Percentiles rank a stretch among this genome's conserved stretches.
These are phyloP conservation scores for Fusarium brachygibbosum DNA, from an alignment of 2,329 filamentous ascomycete species.

Conservation along the genomic window DNA sequence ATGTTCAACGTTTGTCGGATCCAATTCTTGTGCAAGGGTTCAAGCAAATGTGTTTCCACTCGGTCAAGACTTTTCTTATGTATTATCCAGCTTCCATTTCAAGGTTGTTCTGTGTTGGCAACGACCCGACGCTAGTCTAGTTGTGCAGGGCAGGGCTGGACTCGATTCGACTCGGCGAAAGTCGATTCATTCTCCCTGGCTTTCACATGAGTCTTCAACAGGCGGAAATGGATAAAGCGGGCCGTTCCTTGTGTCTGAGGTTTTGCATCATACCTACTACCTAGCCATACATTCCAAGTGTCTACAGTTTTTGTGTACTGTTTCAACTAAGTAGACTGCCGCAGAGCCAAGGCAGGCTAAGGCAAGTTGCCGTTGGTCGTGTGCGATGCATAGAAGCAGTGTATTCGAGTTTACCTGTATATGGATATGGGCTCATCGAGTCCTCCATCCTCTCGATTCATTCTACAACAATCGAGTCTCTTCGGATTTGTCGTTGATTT, in stretches of 20 bases:
- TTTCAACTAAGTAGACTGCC: background rate
- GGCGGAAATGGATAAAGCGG: slow-evolving; percentile 23
- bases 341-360: slow-evolving; percentile 9
- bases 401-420: background rate
- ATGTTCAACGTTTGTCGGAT: slow-evolving; percentile 11
- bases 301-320: background rate
- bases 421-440: background rate
- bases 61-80: slow-evolving; percentile 10
- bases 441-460: background rate
- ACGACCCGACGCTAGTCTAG: slow-evolving; percentile 21
- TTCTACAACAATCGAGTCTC: slow-evolving; percentile 11
- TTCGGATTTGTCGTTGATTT: slow-evolving; percentile 5
- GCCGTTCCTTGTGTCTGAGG: slow-evolving; percentile 39
- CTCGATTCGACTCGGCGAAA: slow-evolving; percentile 9
- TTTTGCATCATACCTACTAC: background rate
- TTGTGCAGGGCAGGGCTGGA: slow-evolving; percentile 17
- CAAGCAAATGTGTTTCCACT: slow-evolving; percentile 18
- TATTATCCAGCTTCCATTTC: slow-evolving; percentile 20
- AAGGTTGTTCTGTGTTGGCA: slow-evolving; percentile 39
- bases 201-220: slow-evolving; percentile 25
- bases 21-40: slow-evolving; percentile 30
- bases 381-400: slow-evolving; percentile 4
- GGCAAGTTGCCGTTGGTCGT: background rate
- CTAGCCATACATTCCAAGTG: slow-evolving; percentile 6
- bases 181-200: slow-evolving; percentile 8